Percentiles rank a stretch among this genome's conserved stretches.
Evolutionary conservation across 2,329 filamentous ascomycete species (phyloP).

Genomic region (Epicoccum nigrum): DNA sequence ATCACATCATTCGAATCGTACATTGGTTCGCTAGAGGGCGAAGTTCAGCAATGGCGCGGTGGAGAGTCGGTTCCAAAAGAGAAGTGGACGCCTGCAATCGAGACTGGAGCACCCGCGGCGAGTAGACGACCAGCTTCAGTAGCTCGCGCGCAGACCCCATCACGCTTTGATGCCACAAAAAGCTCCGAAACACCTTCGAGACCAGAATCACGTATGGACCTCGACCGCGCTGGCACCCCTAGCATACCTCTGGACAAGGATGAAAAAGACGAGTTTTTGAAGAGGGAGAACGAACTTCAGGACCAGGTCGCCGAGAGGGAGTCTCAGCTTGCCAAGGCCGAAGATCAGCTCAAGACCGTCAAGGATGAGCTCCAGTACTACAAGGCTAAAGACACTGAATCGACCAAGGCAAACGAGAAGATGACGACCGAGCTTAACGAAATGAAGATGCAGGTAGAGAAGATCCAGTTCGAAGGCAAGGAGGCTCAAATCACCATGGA

Average conservation of each 20-base stretch:
- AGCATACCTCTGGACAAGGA: conserved; percentile 91
- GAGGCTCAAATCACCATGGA: conserved; percentile 98
- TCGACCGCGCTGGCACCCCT: conserved; percentile 83
- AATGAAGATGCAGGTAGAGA: conserved; percentile 95
- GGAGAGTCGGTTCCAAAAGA: conserved; percentile 91
- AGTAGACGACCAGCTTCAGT: conserved; percentile 57
- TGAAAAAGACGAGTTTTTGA: conserved; percentile 92
- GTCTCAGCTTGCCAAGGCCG: conserved; percentile 75
- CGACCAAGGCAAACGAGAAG: conserved; percentile 88
- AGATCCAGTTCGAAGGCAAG: conserved; percentile 93
- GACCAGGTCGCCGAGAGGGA: conserved; percentile 96
- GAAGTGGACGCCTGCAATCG: conserved; percentile 75
- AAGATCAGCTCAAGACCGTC: conserved; percentile 79
- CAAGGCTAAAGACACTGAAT: conserved; percentile 83
- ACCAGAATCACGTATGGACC: conserved; percentile 69
- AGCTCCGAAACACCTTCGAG: conserved; percentile 53
- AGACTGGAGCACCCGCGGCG: conserved; percentile 60
- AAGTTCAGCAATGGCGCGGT: conserved; percentile 84
- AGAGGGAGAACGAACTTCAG: conserved; percentile 94
- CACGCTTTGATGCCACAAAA: conserved; percentile 58
- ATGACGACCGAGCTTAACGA: conserved; percentile 87
- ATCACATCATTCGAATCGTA: conserved; percentile 89
- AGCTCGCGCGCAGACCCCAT: conserved; percentile 66
- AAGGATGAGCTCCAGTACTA: conserved; percentile 85
- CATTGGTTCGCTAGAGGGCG: conserved; percentile 79